Base-by-base conservation (phyloP, 257 asterid species). In the Apocynum venetum region DNA sequence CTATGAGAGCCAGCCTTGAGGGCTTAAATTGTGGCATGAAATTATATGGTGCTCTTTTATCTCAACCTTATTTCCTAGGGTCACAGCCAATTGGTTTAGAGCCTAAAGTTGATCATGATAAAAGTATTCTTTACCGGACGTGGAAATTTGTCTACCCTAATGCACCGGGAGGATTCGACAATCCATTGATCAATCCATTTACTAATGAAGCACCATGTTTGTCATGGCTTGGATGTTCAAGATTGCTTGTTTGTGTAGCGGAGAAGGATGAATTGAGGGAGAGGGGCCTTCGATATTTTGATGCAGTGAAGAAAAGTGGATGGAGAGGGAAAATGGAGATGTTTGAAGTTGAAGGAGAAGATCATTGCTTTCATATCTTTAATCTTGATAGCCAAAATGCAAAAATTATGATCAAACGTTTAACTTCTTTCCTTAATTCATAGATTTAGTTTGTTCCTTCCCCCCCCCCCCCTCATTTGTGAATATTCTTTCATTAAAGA, bases 311-410 rank as follows among this genome's bases (percentile, higher is more conserved):
- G 83, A 80, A 76, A 77, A 89, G 92, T 66, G 92, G 85, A 2
- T 89, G 93, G 93, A 83, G 46, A 76, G 92, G 96, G 0, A 89
- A 82, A 46, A 77, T 83, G 17, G 91, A 89, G 79, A 72, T 89
- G 59, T 86, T 87, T 73, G 89, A 77, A 82, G 81, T 86, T 61
- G 85, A 85, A 76, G 89, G 85, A 8, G 89, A 86, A 53, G 89
- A 82, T 67, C 91, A 83, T 47, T 87, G 89, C 80, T 87, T 87
- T 70, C 90, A 89, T 31, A 7, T 83, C 6, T 67, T 78, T 41
- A 76, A 85, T 77, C 68, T 76, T 44, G 17, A 87, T 0, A 8
- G 38, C 56, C 82, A 83, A 0, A 88, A 85, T 17, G 89, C 91
- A 9, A 80, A 43, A 80, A 14, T 68, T 19, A 61, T 88, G 84